These are phyloP conservation scores for Cubamyces sp. DNA, from an alignment of 768 basidiomycete genomes.

Conservation along the genomic window DNA sequence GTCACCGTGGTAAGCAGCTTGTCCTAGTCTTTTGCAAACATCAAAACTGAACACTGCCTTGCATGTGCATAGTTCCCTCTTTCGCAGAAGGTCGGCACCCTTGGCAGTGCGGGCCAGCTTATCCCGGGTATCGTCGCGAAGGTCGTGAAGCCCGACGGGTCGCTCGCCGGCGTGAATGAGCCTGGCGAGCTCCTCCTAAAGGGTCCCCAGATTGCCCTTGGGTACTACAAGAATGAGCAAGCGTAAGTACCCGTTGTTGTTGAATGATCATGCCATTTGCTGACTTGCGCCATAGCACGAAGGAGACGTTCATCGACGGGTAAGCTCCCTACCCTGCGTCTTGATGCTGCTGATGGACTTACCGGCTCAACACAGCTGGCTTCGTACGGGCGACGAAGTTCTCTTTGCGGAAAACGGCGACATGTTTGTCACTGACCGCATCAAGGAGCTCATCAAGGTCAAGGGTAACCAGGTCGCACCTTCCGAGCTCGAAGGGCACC, in stretches of 20 bases:
- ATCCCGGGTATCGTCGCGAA: conserved; percentile 47
- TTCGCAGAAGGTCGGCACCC: conserved; percentile 16
- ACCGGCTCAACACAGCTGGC: conserved; percentile 47
- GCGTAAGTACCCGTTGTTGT: conserved; percentile 12
- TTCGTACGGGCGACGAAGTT: conserved; percentile 70
- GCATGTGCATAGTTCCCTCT: conserved; percentile 32
- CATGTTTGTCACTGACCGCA: conserved; percentile 62
- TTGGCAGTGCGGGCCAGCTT: conserved; percentile 43
- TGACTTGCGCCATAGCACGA: conserved; percentile 55
- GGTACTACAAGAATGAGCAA: conserved; percentile 24
- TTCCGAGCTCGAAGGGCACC: conserved; percentile 39
- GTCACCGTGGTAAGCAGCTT: conserved; percentile 49
- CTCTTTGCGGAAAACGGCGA: conserved; percentile 57
- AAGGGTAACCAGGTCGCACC: conserved; percentile 60
- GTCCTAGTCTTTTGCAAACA: conserved; percentile 47
- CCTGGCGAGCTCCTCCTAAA: conserved; percentile 52
- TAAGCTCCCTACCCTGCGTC: conserved; percentile 38
- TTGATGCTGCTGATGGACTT: background rate
- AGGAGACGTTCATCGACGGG: conserved; percentile 72
- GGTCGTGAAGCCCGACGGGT: conserved; percentile 51
- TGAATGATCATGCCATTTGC: conserved; percentile 44
- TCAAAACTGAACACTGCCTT: conserved; percentile 49
- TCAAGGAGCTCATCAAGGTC: conserved; percentile 75
- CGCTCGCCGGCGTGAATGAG: conserved; percentile 44
- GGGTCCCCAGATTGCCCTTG: conserved; percentile 47